These are phyloP conservation scores for Quercus variabilis DNA, from an alignment of 306 rosid genomes.

Conservation along the genomic window DNA sequence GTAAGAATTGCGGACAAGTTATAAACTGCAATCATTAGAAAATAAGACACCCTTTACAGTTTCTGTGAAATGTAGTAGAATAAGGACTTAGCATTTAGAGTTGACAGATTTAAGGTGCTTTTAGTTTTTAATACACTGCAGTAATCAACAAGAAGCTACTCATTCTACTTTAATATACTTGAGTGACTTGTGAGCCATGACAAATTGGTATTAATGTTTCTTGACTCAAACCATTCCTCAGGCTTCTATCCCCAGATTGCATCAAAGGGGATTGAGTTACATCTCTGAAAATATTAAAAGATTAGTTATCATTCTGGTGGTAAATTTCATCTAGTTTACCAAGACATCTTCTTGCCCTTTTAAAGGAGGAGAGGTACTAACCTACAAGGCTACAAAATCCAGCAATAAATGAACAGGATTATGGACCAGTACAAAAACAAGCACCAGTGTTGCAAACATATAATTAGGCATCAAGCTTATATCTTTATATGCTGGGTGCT, in stretches of 20 bases:
- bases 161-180: neutral
- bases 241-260: neutral
- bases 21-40: slow-evolving; percentile 19
- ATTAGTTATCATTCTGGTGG: neutral
- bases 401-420: neutral
- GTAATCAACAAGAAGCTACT: neutral
- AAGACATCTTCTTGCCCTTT: neutral
- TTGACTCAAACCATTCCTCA: neutral
- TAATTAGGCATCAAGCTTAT: neutral
- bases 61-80: neutral
- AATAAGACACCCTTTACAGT: neutral
- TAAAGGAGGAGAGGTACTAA: neutral
- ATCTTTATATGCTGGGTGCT: neutral
- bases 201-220: neutral
- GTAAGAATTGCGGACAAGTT: slow-evolving; percentile 54
- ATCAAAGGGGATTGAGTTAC: neutral
- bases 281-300: neutral
- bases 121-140: too few species aligned
- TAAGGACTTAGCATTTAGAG: slow-evolving; percentile 13
- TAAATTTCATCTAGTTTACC: neutral
- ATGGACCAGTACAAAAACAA: neutral
- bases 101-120: neutral
- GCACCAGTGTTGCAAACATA: neutral
- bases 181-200: neutral
- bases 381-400: neutral